Evolutionary conservation across 2,329 filamentous ascomycete genomes (phyloP).

Genomic region (Aureobasidium sp.): DNA sequence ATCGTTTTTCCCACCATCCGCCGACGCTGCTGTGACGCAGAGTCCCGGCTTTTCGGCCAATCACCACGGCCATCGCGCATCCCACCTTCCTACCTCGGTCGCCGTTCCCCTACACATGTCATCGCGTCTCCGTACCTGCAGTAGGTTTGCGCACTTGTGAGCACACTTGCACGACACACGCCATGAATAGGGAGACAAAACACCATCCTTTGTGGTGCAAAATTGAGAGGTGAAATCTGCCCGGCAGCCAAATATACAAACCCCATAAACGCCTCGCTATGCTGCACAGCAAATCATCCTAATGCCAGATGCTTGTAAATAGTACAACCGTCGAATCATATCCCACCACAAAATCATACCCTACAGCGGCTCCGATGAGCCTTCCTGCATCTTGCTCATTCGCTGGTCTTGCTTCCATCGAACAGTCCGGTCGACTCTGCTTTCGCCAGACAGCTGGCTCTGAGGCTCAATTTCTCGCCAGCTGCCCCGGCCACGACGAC

Average conservation of each 20-base stretch:
- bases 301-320: conserved; percentile 1
- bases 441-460: conserved; percentile 11
- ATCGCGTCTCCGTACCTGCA: too few species aligned
- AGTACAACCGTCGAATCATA: conserved; percentile 2
- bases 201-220: not conserved
- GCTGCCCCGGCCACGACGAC: conserved; percentile 20
- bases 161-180: not conserved
- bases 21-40: not conserved
- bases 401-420: conserved; percentile 19
- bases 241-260: not conserved
- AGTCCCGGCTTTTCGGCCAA: not conserved
- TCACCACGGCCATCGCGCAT: not conserved
- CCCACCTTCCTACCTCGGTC: not conserved
- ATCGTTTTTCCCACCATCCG: not conserved
- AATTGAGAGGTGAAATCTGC: not conserved
- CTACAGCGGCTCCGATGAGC: not conserved
- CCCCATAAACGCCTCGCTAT: conserved; percentile 6
- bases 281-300: not conserved
- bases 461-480: conserved; percentile 22
- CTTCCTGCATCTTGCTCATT: conserved; percentile 12
- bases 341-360: not conserved
- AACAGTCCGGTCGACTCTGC: conserved; percentile 19
- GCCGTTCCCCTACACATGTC: not conserved
- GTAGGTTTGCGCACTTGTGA: too few species aligned
- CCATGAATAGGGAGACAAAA: not conserved